phyloP scores from a whole-genome alignment of 805 yeast species.

The Pichia insulana region DNA sequence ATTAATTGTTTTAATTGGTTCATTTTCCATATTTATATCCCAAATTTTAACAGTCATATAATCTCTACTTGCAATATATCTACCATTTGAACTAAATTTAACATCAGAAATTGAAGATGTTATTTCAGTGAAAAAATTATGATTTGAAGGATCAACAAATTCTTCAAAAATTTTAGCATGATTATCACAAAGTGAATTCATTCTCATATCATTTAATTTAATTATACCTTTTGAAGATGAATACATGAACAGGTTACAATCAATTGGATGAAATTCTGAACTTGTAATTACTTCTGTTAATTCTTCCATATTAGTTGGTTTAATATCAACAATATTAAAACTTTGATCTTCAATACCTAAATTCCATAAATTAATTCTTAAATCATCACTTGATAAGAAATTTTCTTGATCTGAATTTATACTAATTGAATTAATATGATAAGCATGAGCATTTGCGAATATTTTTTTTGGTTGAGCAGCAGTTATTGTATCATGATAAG shows the following conservation, averaged over 20 bases:
- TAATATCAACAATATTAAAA: slow-evolving; percentile 94
- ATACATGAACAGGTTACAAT: slow-evolving; percentile 92
- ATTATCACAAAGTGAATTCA: slow-evolving; percentile 85
- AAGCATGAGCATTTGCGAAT: slow-evolving; percentile 94
- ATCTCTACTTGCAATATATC: slow-evolving; percentile 94
- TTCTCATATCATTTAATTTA: slow-evolving; percentile 93
- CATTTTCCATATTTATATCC: slow-evolving; percentile 96
- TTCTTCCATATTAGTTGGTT: slow-evolving; percentile 98
- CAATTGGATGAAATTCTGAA: slow-evolving; percentile 90
- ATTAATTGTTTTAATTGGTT: slow-evolving; percentile 88
- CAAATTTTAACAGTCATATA: slow-evolving; percentile 95
- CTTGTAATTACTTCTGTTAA: slow-evolving; percentile 94
- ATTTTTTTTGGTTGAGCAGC: slow-evolving; percentile 91
- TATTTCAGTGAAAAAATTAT: slow-evolving; percentile 94
- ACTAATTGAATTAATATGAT: slow-evolving; percentile 93
- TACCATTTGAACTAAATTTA: slow-evolving; percentile 83
- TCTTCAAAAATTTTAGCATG: slow-evolving; percentile 88
- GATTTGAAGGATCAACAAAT: slow-evolving; percentile 83
- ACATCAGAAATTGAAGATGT: slow-evolving; percentile 92
- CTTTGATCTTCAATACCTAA: slow-evolving; percentile 88
- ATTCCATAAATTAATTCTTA: slow-evolving; percentile 94
- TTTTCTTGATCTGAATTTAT: slow-evolving; percentile 96
- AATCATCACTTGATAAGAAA: slow-evolving; percentile 84
- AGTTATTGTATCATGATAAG: slow-evolving; percentile 90
- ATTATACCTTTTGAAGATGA: slow-evolving; percentile 93